Base-by-base conservation (phyloP, 441 rosid species). In the Syzygium syzygioides region DNA sequence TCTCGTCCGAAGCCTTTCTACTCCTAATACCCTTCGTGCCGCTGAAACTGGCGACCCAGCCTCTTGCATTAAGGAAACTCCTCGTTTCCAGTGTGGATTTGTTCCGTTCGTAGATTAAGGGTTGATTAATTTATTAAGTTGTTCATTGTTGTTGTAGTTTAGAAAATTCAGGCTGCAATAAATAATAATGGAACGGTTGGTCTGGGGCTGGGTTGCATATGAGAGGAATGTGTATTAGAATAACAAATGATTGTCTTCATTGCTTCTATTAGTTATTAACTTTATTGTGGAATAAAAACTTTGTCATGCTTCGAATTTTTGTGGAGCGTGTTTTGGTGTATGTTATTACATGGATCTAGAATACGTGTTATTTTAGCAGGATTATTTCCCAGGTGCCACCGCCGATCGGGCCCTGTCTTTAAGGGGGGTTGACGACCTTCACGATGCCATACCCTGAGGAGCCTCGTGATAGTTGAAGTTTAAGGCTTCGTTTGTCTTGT, bases 71-170 rank as follows among this genome's bases (percentile, higher is more conserved):
- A 64, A 85, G 91, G 91, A 91, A 92, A 85, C 86, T 48, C 41
- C 87, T 88, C 79, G 89, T 89, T 92, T 89, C 93, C 90, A 64
- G 85, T 87, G 15, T 28, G 19, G 53, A 50, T 79, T 41, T 26
- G 9, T 54, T 48, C 76, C 79, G 86, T 25, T 56, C 17, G 23
- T 59, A 56, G 10, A 52, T 76, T 30, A 34, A 20, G 2, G 56
- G 62, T 84, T 23, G 48, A 56, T 86, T 85, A 54, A 53, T 86
- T 83, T 54, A 85, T 90, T 60, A 76, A 62, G 18, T 53, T 84
- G 89, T 87, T 34, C 55, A 86, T 86, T 86, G 68, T 56, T 37
- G 60, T 62, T 62, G 9, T 55, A 57, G 19, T 62, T 52, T 34
- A n/a, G 17, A 12, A 71, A 23, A 25, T 62, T 85, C 18, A n/a